phyloP scores from a whole-genome alignment of 176 grass and related monocot species.

The Juncus inflexus region DNA sequence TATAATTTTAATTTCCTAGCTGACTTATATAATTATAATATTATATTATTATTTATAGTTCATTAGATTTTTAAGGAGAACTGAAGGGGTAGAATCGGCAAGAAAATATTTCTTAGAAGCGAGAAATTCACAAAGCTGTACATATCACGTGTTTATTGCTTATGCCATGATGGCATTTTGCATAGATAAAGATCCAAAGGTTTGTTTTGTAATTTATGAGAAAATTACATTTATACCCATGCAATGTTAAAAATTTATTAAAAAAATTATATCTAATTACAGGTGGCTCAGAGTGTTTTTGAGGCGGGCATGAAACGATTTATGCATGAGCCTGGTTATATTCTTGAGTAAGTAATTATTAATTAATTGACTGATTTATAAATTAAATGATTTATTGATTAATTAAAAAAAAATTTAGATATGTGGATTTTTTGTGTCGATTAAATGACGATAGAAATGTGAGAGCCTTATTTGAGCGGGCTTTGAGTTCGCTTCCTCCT shows the following conservation, averaged over 20 bases:
- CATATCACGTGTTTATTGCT: constrained; percentile 90
- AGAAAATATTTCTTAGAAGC: constrained; percentile 90
- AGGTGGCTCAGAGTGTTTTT: constrained; percentile 95
- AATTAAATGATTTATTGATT: background rate
- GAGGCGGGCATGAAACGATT: constrained; percentile 94
- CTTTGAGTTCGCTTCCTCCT: constrained; percentile 82
- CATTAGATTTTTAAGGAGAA: constrained; percentile 92
- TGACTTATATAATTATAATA: constrained; percentile 18
- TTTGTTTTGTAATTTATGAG: constrained; percentile 31
- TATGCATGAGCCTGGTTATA: constrained; percentile 84
- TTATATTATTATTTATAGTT: constrained; percentile 48
- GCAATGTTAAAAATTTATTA: constrained; percentile 6
- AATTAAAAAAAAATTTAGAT: constrained; percentile 55
- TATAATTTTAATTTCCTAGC: background rate
- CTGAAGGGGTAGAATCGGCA: constrained; percentile 85
- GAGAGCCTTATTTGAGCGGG: constrained; percentile 90
- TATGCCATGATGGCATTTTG: constrained; percentile 92
- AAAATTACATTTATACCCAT: no score
- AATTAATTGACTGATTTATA: background rate
- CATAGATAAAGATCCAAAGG: constrained; percentile 92
- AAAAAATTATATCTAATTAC: background rate
- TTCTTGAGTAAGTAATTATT: constrained; percentile 69
- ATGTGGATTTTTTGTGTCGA: constrained; percentile 80
- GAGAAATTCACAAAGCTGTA: constrained; percentile 69
- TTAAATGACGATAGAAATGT: constrained; percentile 99